These are phyloP conservation scores for Ocimum tenuiflorum DNA, from an alignment of 257 asterid genomes.

Conservation along the genomic window DNA sequence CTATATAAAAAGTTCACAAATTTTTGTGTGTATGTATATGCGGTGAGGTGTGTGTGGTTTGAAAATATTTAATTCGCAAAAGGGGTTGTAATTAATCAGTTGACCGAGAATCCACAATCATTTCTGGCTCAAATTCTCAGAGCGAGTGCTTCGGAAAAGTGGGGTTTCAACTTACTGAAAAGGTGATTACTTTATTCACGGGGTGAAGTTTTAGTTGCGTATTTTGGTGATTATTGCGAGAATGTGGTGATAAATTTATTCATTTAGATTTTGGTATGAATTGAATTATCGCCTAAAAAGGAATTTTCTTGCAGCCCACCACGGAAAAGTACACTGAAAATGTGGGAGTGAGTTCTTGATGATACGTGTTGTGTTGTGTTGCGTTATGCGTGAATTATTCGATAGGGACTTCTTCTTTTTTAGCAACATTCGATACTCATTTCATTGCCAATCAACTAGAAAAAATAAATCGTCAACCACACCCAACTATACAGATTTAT, in stretches of 20 bases:
- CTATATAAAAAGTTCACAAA: background rate
- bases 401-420: background rate
- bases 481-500: no score
- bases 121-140: background rate
- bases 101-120: background rate
- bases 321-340: conserved; percentile 3
- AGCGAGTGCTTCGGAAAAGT: conserved; percentile 1
- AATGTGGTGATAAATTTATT: background rate
- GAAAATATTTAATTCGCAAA: background rate
- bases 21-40: background rate
- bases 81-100: background rate
- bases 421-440: no score
- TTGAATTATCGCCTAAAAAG: background rate
- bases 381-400: background rate
- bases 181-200: background rate
- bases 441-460: no score
- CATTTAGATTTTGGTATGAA: background rate
- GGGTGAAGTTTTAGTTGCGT: background rate
- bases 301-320: background rate
- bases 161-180: background rate
- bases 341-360: no score
- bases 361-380: background rate
- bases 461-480: no score
- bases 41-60: background rate
- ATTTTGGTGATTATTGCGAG: background rate